Evolutionary conservation across 192 early-diverging fungal species (phyloP), one percentile per base, ranked within the genome.

Genomic region (Pilobolus umbonatus): DNA sequence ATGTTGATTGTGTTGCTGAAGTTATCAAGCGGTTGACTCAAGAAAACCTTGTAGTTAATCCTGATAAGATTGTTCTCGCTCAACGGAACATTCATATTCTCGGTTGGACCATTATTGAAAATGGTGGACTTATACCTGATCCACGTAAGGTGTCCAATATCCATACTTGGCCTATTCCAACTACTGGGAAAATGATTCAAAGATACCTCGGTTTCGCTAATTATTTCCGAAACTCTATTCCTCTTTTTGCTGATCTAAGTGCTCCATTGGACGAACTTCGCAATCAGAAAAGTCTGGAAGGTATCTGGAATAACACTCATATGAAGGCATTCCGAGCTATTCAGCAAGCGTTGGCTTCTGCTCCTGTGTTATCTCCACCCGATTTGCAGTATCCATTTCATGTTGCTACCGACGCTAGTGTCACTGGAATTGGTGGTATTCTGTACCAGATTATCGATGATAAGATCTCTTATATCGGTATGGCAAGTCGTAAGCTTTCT

Each of bases 341-440:
- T 5, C 25, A 47, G 28, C 21, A 31, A 30, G 29, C 28, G 5
- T 11, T 59, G 1, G 1, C 11, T 3, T 14, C 10, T 15, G 64
- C 61, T 5, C 65, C 60, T 8, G 19, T 67, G 2, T 34, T 75
- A 28, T 21, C 24, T 15, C 61, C 57, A 39, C 66, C 66, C 22
- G 52, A 65, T 17, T 60, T 57, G 22, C 28, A 11, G 8, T 3
- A 24, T 7, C 55, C 50, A 1, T 73, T 76, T 28, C 55, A 64
- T 25, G 36, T 73, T 6, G 67, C 67, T 10, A 73, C 66, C 22
- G 65, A 58, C 49, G 73, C 74, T 5, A 72, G 70, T 2, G 64
- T 68, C 28, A 30, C 48, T n/a, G 74, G 70, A 10, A 67, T 75
- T 32, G 70, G 68, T 11, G 48, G 39, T 0, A 61, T 68, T 2